Conservation (phyloP, 805 yeast genomes). For the Komagataella populi region DNA sequence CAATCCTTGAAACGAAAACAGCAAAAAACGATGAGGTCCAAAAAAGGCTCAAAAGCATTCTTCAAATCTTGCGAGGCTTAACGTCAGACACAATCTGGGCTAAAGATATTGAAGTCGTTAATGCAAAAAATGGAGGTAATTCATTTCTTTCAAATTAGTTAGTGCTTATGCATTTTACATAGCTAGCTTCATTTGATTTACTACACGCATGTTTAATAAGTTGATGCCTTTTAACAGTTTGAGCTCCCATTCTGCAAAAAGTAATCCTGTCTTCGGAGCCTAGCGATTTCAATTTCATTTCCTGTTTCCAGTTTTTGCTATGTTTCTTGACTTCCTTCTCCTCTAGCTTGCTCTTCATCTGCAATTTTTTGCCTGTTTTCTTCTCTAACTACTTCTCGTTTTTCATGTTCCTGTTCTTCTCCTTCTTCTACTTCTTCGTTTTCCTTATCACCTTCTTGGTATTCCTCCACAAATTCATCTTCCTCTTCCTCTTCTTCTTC, state of each 20-base stretch:
- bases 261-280: too few species aligned
- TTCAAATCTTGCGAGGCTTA: neutral
- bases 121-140: neutral
- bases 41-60: neutral
- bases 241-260: neutral
- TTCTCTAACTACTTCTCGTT: constrained; percentile 36
- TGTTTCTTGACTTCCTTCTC: neutral
- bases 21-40: neutral
- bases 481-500: constrained; percentile 7
- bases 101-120: neutral
- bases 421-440: neutral
- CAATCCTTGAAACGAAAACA: neutral
- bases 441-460: constrained; percentile 35
- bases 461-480: constrained; percentile 48
- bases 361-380: constrained; percentile 51
- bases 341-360: constrained; percentile 1
- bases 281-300: too few species aligned
- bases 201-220: neutral
- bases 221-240: neutral
- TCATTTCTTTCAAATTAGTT: neutral
- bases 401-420: constrained; percentile 2
- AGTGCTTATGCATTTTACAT: neutral
- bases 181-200: neutral
- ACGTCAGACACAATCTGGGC: neutral
- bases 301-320: neutral